A percentile compares a stretch with the other conserved stretches of the same genome.
phyloP scores from a whole-genome alignment of 2,329 filamentous ascomycete species.

The Trichoderma hamatum region DNA sequence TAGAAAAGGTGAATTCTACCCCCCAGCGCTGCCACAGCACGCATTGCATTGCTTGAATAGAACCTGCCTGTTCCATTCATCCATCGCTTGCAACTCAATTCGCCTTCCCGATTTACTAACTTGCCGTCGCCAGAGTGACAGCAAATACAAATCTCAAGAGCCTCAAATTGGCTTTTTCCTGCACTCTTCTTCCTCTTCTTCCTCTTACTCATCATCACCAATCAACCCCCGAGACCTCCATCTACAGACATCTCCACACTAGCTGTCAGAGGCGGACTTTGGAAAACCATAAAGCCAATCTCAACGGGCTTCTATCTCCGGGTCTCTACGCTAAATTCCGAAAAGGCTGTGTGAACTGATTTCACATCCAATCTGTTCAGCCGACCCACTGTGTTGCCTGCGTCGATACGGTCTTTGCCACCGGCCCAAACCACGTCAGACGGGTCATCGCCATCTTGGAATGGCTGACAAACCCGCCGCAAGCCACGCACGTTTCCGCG shows the following conservation, averaged over 20 bases:
- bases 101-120: conserved; percentile 15
- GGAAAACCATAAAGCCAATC: background rate
- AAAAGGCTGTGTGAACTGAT: conserved; percentile 21
- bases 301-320: conserved; percentile 15
- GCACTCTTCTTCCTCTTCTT: background rate
- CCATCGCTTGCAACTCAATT: conserved; percentile 1
- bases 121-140: conserved; percentile 2
- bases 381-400: conserved; percentile 23
- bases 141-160: background rate
- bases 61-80: conserved; percentile 20
- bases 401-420: conserved; percentile 26
- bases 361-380: conserved; percentile 2
- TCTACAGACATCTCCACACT: background rate
- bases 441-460: conserved; percentile 31
- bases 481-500: conserved; percentile 27
- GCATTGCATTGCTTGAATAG: conserved; percentile 24
- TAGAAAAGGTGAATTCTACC: background rate
- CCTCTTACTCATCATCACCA: background rate
- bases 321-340: conserved; percentile 20
- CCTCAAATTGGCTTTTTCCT: background rate
- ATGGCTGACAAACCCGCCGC: conserved; percentile 45
- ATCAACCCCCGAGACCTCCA: background rate
- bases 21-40: background rate
- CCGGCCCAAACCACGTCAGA: conserved; percentile 25
- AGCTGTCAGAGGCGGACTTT: background rate